phyloP scores from a whole-genome alignment of 192 early-diverging fungal species.

The Backusella macrospora region DNA sequence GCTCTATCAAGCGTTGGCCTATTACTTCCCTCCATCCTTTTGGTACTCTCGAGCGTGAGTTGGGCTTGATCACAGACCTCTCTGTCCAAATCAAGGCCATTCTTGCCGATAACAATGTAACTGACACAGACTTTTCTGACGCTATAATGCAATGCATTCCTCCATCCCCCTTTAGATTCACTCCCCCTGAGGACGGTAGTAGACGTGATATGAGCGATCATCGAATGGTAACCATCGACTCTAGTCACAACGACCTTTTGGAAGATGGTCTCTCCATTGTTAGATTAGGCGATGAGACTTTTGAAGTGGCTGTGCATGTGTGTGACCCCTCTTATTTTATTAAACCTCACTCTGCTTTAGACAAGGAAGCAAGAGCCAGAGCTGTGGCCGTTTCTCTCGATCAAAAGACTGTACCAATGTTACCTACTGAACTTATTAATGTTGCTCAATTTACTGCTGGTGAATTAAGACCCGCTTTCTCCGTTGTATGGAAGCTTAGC shows the following conservation, averaged over 20 bases:
- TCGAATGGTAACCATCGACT: slow-evolving; percentile 90
- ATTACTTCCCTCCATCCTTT: slow-evolving; percentile 71
- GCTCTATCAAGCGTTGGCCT: slow-evolving; percentile 73
- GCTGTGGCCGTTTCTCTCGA: slow-evolving; percentile 94
- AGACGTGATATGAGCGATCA: slow-evolving; percentile 75
- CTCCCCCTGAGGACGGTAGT: slow-evolving; percentile 52
- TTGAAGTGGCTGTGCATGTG: slow-evolving; percentile 83
- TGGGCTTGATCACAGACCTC: slow-evolving; percentile 81
- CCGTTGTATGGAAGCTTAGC: slow-evolving; percentile 95
- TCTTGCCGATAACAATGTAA: slow-evolving; percentile 81
- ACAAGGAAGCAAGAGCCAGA: slow-evolving; percentile 88
- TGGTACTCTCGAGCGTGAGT: slow-evolving; percentile 66
- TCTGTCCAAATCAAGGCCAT: slow-evolving; percentile 80
- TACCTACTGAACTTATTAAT: slow-evolving; percentile 88
- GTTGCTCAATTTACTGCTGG: slow-evolving; percentile 89
- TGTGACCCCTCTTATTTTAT: slow-evolving; percentile 98
- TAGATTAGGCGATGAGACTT: slow-evolving; percentile 62
- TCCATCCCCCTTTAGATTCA: slow-evolving; percentile 74
- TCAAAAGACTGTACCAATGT: slow-evolving; percentile 95
- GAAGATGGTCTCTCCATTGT: slow-evolving; percentile 80
- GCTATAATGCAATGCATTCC: slow-evolving; percentile 79
- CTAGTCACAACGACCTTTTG: slow-evolving; percentile 45
- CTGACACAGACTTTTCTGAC: slow-evolving; percentile 70
- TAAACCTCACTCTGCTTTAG: slow-evolving; percentile 88
- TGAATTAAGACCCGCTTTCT: slow-evolving; percentile 68